Evolutionary conservation across 441 rosid species (phyloP).

Genomic region (Mallotus repandus): DNA sequence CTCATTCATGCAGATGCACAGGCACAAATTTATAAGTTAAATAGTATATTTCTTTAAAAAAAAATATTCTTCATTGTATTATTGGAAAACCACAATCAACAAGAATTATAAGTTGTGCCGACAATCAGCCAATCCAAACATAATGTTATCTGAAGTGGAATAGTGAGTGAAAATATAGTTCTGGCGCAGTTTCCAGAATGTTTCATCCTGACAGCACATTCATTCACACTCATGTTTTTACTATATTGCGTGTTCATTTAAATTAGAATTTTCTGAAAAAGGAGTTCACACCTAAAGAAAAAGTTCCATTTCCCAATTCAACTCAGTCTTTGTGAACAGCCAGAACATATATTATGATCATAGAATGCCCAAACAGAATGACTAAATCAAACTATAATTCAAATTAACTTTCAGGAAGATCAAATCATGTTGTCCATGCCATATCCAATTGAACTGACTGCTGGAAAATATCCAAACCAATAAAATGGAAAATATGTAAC

Average conservation of each 20-base stretch:
- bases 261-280: background rate
- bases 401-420: background rate
- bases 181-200: background rate
- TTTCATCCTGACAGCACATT: background rate
- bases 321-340: background rate
- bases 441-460: background rate
- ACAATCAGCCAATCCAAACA: background rate
- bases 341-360: background rate
- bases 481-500: background rate
- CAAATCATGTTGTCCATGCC: background rate
- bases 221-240: background rate
- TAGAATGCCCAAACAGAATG: slow-evolving; percentile 6
- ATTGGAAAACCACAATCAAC: background rate
- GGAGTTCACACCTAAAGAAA: background rate
- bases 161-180: background rate
- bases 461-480: background rate
- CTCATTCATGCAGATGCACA: background rate
- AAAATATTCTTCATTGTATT: background rate
- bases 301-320: background rate
- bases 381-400: background rate
- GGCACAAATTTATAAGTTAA: background rate
- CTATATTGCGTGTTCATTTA: background rate
- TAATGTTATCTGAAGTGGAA: background rate
- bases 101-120: background rate
- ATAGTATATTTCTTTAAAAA: background rate